Base-by-base conservation (phyloP, 345 rosid genomes). In the Salix purpurea region DNA sequence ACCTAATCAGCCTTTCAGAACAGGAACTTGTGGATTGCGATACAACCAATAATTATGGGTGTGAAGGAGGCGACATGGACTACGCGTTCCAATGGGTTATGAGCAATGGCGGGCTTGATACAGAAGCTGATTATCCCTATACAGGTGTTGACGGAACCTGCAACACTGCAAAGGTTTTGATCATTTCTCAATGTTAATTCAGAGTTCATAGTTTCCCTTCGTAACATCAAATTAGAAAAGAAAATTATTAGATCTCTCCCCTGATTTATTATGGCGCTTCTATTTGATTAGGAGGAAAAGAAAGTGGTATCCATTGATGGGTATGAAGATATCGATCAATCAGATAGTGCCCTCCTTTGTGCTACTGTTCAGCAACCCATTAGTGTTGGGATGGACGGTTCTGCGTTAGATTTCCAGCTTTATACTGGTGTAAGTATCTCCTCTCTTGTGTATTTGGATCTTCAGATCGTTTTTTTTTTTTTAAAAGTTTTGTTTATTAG, bases 1-100 rank as follows among this genome's bases (percentile, higher is more conserved):
- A 88, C 80, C 89, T 91, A 0, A 15, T 87, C 44, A 89, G 91
- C 87, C 89, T 91, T 12, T 91, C 93, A 3, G 91, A 91, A 62
- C 91, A 91, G 78, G 96, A 91, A 64, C 93, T 91, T 4, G 86
- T 91, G 26, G 89, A 87, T 72, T 91, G 96, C 65, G 96, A 91
- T 71, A 71, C 77, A 26, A 88, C 87, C 67, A 86, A 88, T 40
- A 40, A 40, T 62, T 4, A 87, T 0, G 96, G 96, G 16, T 91
- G 96, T n/a, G 93, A 89, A 0, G 96, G 96, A 32, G 96, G 93
- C 36, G 83, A 91, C 65, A 86, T 91, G 96, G 91, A 89, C 77
- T 91, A 91, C 11, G 96, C 91, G 2, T 91, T 91, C 58, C 91
- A 91, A 74, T 91, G 96, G 96, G 83, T 89, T 77, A 84, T 87